Evolutionary conservation across 2,329 filamentous ascomycete species (phyloP), one percentile per base, ranked within the genome.

Genomic region (Cladophialophora exuberans): DNA sequence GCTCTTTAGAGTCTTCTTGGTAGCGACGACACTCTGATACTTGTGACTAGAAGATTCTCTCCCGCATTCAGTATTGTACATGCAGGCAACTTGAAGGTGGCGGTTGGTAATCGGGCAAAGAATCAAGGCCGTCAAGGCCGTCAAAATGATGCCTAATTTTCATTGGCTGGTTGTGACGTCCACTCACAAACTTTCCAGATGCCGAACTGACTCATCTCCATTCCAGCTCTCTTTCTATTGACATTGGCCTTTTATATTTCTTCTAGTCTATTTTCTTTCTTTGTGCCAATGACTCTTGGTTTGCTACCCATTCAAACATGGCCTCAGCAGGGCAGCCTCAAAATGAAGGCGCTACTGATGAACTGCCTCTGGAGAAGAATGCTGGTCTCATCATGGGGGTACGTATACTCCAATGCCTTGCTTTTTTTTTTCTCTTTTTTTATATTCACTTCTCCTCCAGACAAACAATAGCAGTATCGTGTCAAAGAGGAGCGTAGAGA

Each of bases 391-490:
- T 83, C 52, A 82, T 82, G 79, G 74, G 72, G 46, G 78, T 80
- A 71, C 64, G 76, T 73, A n/a, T n/a, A n/a, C n/a, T n/a, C n/a
- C n/a, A n/a, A n/a, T n/a, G 36, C 31, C 36, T 22, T 25, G 46
- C 30, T 30, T 31, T 45, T 20, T 42, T 36, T 47, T 56, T 28
- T 50, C 42, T 30, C 17, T 44, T 13, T 26, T n/a, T 15, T 31
- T n/a, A 33, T 49, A 22, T 52, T 23, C 15, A 10, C n/a, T 22
- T 38, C n/a, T n/a, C 25, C 42, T 30, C 46, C 28, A 89, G 83
- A 97, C 91, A 54, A 96, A 96, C 70, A 92, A 86, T 69, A 93
- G 89, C 72, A 95, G 89, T 67, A 96, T 96, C 63, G 87, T 92
- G 13, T 96, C 91, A 11, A 97, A 97, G 70, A 80, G 91, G 63